These are phyloP conservation scores for Orbilia javanica DNA, from an alignment of 2,329 filamentous ascomycete genomes.

Conservation along the genomic window DNA sequence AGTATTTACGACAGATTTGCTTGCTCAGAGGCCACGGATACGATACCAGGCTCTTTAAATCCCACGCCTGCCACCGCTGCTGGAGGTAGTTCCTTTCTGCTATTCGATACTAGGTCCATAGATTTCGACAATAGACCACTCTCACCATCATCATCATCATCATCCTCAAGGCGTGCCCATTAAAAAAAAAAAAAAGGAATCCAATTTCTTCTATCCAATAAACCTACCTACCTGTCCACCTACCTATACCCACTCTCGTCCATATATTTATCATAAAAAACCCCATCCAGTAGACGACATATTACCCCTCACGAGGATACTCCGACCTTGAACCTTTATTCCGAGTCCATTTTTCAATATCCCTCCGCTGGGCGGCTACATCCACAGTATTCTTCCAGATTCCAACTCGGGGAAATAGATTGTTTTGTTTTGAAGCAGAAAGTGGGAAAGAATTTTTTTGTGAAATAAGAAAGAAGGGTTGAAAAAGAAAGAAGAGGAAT, in stretches of 20 bases:
- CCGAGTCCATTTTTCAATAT: background rate
- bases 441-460: background rate
- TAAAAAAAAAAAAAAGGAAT: too few species aligned
- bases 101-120: slow-evolving; percentile 16
- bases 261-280: slow-evolving; percentile 4
- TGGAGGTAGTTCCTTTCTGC: background rate
- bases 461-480: background rate
- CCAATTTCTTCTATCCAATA: background rate
- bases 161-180: slow-evolving; percentile 3
- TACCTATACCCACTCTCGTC: background rate
- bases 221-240: background rate
- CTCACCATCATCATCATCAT: too few species aligned
- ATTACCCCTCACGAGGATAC: slow-evolving; percentile 12
- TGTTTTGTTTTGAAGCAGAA: too few species aligned
- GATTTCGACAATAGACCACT: slow-evolving; percentile 21
- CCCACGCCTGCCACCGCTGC: background rate
- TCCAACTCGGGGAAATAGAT: background rate
- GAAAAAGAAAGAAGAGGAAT: background rate
- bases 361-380: slow-evolving; percentile 14
- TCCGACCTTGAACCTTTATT: background rate
- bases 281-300: slow-evolving; percentile 14
- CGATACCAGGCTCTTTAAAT: slow-evolving; percentile 22
- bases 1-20: slow-evolving; percentile 39
- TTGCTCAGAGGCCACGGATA: slow-evolving; percentile 23
- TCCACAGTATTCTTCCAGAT: background rate